phyloP scores from a whole-genome alignment of 2,329 filamentous ascomycete genomes.

The Graphiopsis chlorocephala region DNA sequence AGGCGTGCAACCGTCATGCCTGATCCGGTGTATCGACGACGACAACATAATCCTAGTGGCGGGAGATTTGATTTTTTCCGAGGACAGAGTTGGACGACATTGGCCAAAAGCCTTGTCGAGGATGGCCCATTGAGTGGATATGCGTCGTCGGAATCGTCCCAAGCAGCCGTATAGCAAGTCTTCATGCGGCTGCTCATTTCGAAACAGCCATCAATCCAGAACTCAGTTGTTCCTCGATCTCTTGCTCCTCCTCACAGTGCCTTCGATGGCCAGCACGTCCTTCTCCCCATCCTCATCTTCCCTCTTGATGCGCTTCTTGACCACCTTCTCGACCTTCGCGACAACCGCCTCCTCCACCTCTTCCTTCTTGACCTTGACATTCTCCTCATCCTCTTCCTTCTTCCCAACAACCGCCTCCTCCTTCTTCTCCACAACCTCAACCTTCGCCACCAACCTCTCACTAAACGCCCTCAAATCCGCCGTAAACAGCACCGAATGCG shows the following conservation, averaged over 20 bases:
- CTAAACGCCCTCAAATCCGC: conserved; percentile 86
- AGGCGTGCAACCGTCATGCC: neutral
- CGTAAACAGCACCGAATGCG: conserved; percentile 93
- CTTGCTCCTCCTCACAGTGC: conserved; percentile 39
- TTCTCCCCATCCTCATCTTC: conserved; percentile 40
- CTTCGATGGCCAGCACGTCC: conserved; percentile 39
- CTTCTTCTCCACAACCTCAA: conserved; percentile 48
- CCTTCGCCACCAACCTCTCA: conserved; percentile 54
- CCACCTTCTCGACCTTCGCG: conserved; percentile 32
- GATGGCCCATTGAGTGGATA: too few relatives aligned
- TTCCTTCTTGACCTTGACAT: conserved; percentile 23
- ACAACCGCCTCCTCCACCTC: conserved; percentile 27
- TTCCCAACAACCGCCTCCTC: conserved; percentile 30
- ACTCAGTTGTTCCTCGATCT: conserved; percentile 23
- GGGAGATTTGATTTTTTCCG: too few relatives aligned
- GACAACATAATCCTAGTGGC: too few relatives aligned
- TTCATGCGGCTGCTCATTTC: neutral
- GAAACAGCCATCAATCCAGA: neutral
- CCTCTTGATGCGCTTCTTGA: conserved; percentile 41
- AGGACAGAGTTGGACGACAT: too few relatives aligned
- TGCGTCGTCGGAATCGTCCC: too few relatives aligned
- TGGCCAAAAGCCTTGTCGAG: too few relatives aligned
- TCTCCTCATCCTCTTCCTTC: neutral
- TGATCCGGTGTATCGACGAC: too few relatives aligned
- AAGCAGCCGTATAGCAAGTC: too few relatives aligned